A percentile compares a stretch with the other conserved stretches of the same genome.
Conservation (phyloP, 352 stramenopile species). For the Phytophthora syringae region DNA sequence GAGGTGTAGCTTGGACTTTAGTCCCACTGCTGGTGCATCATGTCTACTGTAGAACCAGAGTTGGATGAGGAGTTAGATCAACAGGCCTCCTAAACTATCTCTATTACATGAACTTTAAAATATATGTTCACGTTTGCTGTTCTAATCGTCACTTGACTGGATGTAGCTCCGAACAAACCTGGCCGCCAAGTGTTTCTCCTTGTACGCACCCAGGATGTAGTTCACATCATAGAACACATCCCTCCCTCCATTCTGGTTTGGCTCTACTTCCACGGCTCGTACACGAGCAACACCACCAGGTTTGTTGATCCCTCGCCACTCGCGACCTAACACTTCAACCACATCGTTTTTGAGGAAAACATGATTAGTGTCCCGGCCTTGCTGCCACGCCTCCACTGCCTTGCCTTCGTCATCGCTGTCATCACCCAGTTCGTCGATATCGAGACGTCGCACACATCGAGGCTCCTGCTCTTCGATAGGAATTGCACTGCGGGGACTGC, state of each 20-base stretch:
- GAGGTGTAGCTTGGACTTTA: too few species aligned
- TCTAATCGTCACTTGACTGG: constrained; percentile 26
- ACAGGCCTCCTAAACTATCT: constrained; percentile 1
- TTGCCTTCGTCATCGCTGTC: constrained; percentile 29
- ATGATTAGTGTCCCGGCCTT: constrained; percentile 19
- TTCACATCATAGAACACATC: constrained; percentile 67
- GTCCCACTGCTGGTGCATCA: too few species aligned
- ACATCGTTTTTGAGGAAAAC: constrained; percentile 63
- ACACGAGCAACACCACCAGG: constrained; percentile 70
- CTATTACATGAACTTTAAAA: constrained; percentile 8
- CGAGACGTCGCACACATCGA: constrained; percentile 49
- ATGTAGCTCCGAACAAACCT: constrained; percentile 58
- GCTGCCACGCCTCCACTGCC: constrained; percentile 20
- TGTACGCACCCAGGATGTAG: constrained; percentile 60
- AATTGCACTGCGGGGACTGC: constrained; percentile 15
- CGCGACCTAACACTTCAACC: constrained; percentile 59
- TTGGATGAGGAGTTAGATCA: background rate
- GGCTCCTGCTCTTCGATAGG: constrained; percentile 26
- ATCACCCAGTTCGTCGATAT: constrained; percentile 58
- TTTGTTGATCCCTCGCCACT: constrained; percentile 74
- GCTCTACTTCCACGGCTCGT: constrained; percentile 46
- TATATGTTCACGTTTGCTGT: background rate
- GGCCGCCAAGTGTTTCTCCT: constrained; percentile 68
- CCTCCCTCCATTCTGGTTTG: constrained; percentile 14
- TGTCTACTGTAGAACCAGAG: too few species aligned